phyloP scores from a whole-genome alignment of 2,329 filamentous ascomycete genomes.

The Fusarium falciforme region DNA sequence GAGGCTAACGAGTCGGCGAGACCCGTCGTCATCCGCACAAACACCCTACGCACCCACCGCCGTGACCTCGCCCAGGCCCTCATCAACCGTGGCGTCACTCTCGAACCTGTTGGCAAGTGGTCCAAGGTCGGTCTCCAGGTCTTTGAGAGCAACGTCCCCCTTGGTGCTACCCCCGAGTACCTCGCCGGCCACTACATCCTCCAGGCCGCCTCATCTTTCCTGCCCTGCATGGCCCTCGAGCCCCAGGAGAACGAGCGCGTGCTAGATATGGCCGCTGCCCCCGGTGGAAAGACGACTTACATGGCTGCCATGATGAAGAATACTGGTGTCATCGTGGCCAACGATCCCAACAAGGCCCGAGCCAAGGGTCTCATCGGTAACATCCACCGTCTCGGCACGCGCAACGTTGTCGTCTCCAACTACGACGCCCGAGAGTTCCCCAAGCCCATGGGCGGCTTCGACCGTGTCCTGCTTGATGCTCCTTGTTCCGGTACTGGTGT shows the following conservation, averaged over 20 bases:
- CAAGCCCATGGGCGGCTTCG: conserved; percentile 93
- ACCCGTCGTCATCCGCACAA: conserved; percentile 95
- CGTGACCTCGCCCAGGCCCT: conserved; percentile 89
- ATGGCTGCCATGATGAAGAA: conserved; percentile 97
- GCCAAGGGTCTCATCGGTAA: conserved; percentile 98
- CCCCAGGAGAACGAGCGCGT: conserved; percentile 93
- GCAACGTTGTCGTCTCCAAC: conserved; percentile 95
- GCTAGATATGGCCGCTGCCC: conserved; percentile 94
- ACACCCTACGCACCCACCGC: conserved; percentile 84
- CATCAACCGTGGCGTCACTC: conserved; percentile 94
- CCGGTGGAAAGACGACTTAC: conserved; percentile 96
- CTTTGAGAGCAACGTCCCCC: conserved; percentile 86
- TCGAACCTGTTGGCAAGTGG: conserved; percentile 98
- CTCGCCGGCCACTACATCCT: conserved; percentile 97
- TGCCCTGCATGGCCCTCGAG: conserved; percentile 96
- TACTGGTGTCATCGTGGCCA: conserved; percentile 94
- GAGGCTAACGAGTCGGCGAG: conserved; percentile 97
- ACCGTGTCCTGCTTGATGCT: conserved; percentile 92
- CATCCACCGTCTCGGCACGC: conserved; percentile 92
- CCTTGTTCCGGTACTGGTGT: conserved; percentile 97
- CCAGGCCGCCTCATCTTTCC: conserved; percentile 94
- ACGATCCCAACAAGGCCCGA: conserved; percentile 94
- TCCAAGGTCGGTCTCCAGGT: conserved; percentile 97
- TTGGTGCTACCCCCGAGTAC: conserved; percentile 97
- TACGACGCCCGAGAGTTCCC: conserved; percentile 96